These are phyloP conservation scores for Saccharomycopsis sp. DNA, from an alignment of 805 yeast species.

Conservation along the genomic window DNA sequence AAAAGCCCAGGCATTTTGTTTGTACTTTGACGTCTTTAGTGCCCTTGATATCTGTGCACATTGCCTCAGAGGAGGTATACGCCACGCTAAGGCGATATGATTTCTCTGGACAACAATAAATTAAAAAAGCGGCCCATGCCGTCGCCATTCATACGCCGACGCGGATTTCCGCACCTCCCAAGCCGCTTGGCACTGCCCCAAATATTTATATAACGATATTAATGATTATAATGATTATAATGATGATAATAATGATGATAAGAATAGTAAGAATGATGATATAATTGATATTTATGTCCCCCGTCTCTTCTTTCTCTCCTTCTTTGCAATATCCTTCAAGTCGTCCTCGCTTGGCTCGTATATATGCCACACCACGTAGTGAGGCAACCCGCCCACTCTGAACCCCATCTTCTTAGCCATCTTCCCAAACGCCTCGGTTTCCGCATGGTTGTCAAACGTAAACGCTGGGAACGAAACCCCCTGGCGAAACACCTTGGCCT, in stretches of 20 bases:
- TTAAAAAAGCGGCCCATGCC: too few relatives aligned
- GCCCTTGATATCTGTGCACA: too few relatives aligned
- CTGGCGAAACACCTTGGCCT: slow-evolving; percentile 62
- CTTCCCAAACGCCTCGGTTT: slow-evolving; percentile 95
- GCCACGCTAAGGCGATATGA: too few relatives aligned
- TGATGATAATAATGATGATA: not conserved
- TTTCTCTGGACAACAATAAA: too few relatives aligned
- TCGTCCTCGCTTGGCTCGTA: slow-evolving; percentile 87
- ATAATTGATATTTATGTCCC: slow-evolving; percentile 1
- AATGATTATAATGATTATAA: not conserved
- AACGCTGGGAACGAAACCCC: slow-evolving; percentile 84
- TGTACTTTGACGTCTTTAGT: too few relatives aligned
- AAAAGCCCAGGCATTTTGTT: too few relatives aligned
- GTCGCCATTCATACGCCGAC: too few relatives aligned
- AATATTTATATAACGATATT: too few relatives aligned
- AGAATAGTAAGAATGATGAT: not conserved
- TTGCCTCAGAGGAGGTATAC: too few relatives aligned
- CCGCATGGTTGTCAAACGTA: slow-evolving; percentile 88
- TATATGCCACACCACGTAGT: slow-evolving; percentile 91
- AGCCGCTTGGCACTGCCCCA: too few relatives aligned
- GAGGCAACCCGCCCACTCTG: slow-evolving; percentile 83
- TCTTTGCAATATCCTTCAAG: slow-evolving; percentile 67
- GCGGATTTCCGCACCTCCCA: too few relatives aligned
- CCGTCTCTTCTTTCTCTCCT: slow-evolving; percentile 56
- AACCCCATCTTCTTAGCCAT: slow-evolving; percentile 80